Conservation (phyloP, 1,284 basidiomycete genomes). For the Bjerkandera adusta region DNA sequence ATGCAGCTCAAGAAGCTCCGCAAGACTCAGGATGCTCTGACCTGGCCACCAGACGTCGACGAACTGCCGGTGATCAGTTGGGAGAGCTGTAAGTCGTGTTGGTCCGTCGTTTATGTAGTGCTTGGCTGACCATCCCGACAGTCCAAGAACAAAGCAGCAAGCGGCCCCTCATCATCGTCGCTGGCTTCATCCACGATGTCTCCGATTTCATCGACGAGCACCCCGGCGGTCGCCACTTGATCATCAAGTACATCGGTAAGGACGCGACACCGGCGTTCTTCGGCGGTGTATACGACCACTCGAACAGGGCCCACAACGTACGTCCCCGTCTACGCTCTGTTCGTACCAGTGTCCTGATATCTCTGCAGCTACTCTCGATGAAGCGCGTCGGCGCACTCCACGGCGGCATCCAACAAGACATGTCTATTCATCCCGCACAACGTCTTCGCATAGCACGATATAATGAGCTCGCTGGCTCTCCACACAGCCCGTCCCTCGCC, state of each 20-base stretch:
- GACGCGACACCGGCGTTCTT: slow-evolving; percentile 86
- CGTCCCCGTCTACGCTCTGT: slow-evolving; percentile 23
- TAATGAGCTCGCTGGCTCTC: slow-evolving; percentile 49
- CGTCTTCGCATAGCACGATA: slow-evolving; percentile 64
- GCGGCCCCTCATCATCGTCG: slow-evolving; percentile 68
- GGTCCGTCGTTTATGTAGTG: neutral
- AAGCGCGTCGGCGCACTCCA: slow-evolving; percentile 79
- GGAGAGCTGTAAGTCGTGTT: slow-evolving; percentile 73
- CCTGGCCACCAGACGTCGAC: slow-evolving; percentile 61
- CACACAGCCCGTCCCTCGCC: slow-evolving; percentile 27
- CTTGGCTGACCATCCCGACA: too few species aligned
- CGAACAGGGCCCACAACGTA: slow-evolving; percentile 82
- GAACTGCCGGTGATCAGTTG: slow-evolving; percentile 78
- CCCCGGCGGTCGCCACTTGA: slow-evolving; percentile 72
- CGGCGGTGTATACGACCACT: slow-evolving; percentile 82
- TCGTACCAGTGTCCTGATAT: slow-evolving; percentile 14
- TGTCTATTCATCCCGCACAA: slow-evolving; percentile 63
- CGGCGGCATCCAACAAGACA: slow-evolving; percentile 62
- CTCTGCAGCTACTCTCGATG: slow-evolving; percentile 70
- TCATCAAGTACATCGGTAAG: slow-evolving; percentile 67
- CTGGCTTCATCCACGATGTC: slow-evolving; percentile 87
- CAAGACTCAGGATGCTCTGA: slow-evolving; percentile 58
- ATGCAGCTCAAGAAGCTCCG: slow-evolving; percentile 83
- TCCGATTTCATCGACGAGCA: slow-evolving; percentile 76
- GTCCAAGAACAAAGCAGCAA: slow-evolving; percentile 68